Base-by-base conservation (phyloP, 257 asterid species). In the Plectranthus barbatus region DNA sequence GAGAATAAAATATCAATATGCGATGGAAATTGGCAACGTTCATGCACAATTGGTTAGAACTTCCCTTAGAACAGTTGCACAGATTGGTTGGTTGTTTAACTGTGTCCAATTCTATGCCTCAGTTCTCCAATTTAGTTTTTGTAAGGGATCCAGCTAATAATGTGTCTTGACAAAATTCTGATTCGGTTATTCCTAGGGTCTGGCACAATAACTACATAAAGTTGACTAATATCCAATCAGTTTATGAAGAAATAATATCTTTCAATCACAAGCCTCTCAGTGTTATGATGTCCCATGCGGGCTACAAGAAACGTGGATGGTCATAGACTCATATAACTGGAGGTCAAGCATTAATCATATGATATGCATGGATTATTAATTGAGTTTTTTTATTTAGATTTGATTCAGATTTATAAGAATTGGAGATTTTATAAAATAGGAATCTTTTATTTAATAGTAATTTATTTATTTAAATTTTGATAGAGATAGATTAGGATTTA, bases 241-340 rank as follows among this genome's bases (percentile, higher is more conserved):
- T n/a, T 62, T 26, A 64, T 50, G 60, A 41, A 37, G 24, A 64
- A 12, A 31, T 42, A 68, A 20, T 68, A 17, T 37, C 52, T 15
- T 44, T 48, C 56, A 9, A 44, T 12, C 26, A 14, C 60, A 41
- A 29, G 33, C 56, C 40, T 17, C n/a, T n/a, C n/a, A n/a, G n/a
- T n/a, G n/a, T n/a, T n/a, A n/a, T n/a, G n/a, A n/a, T n/a, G n/a
- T n/a, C n/a, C n/a, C n/a, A n/a, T n/a, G n/a, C n/a, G n/a, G n/a
- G n/a, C n/a, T n/a, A n/a, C n/a, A n/a, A n/a, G n/a, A n/a, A n/a
- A n/a, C n/a, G n/a, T n/a, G n/a, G n/a, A n/a, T n/a, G n/a, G n/a
- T n/a, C n/a, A n/a, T n/a, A n/a, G n/a, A n/a, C n/a, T n/a, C n/a
- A n/a, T n/a, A n/a, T n/a, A n/a, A n/a, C n/a, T n/a, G n/a, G n/a